Evolutionary conservation across 2,329 filamentous ascomycete genomes (phyloP).

Genomic region (Chrysosporium keratinophilum): DNA sequence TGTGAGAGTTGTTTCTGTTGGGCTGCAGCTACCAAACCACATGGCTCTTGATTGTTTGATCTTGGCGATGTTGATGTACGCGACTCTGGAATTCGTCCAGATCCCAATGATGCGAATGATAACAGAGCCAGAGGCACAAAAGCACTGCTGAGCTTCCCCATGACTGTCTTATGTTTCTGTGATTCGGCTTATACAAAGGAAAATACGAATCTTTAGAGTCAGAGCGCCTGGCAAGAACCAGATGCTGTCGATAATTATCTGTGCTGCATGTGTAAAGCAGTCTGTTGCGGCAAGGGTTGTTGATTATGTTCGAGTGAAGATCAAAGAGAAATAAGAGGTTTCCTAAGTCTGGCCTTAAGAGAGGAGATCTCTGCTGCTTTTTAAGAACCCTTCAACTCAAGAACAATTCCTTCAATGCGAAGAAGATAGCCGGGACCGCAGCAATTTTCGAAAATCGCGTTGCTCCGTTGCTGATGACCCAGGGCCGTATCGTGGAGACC

Average conservation of each 20-base stretch:
- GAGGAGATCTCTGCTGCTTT: too few relatives aligned
- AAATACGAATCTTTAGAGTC: background rate
- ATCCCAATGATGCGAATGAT: background rate
- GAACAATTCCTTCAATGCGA: too few relatives aligned
- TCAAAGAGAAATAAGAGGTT: too few relatives aligned
- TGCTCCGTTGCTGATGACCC: background rate
- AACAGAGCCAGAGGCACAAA: background rate
- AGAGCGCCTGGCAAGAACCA: background rate
- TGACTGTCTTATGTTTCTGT: background rate
- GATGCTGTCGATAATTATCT: too few relatives aligned
- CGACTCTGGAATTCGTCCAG: background rate
- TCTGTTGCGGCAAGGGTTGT: too few relatives aligned
- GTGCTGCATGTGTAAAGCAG: too few relatives aligned
- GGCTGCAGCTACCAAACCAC: conserved; percentile 2
- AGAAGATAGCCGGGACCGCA: too few relatives aligned
- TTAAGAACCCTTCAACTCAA: too few relatives aligned
- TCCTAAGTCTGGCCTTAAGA: too few relatives aligned
- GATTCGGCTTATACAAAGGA: background rate
- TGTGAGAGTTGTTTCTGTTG: conserved; percentile 3
- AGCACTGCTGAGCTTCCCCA: background rate
- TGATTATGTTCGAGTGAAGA: too few relatives aligned
- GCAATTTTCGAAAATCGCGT: background rate
- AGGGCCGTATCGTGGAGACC: background rate
- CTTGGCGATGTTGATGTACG: background rate
- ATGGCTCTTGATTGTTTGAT: conserved; percentile 8